A percentile compares a stretch with the other conserved stretches of the same genome.
phyloP scores from a whole-genome alignment of 2,329 filamentous ascomycete species.

The Microsporum audouinii region DNA sequence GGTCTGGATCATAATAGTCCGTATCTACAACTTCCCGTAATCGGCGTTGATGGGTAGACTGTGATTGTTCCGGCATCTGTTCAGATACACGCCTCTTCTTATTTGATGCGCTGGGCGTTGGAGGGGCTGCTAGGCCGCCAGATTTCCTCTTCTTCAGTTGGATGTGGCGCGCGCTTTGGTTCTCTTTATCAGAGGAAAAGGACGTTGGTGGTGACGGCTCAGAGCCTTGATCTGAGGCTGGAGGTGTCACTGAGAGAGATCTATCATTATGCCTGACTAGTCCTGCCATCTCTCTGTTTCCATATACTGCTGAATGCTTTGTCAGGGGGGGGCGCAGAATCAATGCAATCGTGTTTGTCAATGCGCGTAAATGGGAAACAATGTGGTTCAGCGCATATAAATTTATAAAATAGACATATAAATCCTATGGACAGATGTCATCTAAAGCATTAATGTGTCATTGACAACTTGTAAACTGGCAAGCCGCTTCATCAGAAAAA shows the following conservation, averaged over 20 bases:
- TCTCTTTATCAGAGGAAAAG: constrained; percentile 37
- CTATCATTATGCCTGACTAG: background rate
- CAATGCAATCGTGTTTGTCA: background rate
- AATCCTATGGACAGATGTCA: background rate
- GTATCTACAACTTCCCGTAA: constrained; percentile 27
- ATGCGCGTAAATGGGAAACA: background rate
- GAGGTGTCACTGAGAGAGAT: constrained; percentile 5
- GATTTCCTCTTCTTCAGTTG: constrained; percentile 17
- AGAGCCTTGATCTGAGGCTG: constrained; percentile 5
- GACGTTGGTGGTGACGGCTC: constrained; percentile 24
- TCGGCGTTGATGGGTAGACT: constrained; percentile 7
- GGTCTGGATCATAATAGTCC: constrained; percentile 62
- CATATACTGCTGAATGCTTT: background rate
- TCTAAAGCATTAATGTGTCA: background rate
- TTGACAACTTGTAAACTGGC: too few relatives aligned
- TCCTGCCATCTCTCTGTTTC: background rate
- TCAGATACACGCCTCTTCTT: constrained; percentile 13
- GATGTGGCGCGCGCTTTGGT: constrained; percentile 23
- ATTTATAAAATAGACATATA: background rate
- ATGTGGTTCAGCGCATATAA: background rate
- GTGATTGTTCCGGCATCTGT: constrained; percentile 6
- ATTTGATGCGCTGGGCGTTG: constrained; percentile 11
- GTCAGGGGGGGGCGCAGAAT: background rate
- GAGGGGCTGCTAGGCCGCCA: background rate
- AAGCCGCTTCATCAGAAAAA: background rate